Evolutionary conservation across 1,284 basidiomycete species (phyloP), one percentile per base, ranked within the genome.

Genomic region (Moesziomyces parantarcticus): DNA sequence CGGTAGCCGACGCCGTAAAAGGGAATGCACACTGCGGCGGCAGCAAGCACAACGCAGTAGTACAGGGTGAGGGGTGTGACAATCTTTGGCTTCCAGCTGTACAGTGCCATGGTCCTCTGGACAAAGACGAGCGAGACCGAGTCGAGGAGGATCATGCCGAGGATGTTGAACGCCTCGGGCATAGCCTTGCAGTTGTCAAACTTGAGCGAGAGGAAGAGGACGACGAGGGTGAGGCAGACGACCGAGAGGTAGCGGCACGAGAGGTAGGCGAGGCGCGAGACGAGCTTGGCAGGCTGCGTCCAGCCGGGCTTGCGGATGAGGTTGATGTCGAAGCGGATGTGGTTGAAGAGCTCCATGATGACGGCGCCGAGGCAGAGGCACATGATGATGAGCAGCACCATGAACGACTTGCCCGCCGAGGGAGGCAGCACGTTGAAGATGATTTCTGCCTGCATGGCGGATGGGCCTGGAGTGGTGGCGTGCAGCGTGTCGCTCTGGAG

Each of bases 21-120:
- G 13, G 68, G 72, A 22, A 63, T 41, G 36, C 53, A 63, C 14
- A 71, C 45, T 5, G 42, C 41, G 0, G 59, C 48, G 18, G 51
- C 29, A 9, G 44, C 63, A 1, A 75, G n/a, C 2, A 63, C 58
- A 14, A 71, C 23, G 26, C 20, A 34, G 29, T 67, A 75, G 18
- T 43, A 23, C 1, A 60, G 1, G 4, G 59, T 36, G 11, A 75
- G 45, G 14, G 72, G 72, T 3, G 51, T 23, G 9, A 57, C 61
- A 20, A 75, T 53, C 6, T 48, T 62, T 7, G 39, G 34, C 26
- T 66, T 58, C 63, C 67, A 75, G 4, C 34, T 16, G 34, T 67
- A 75, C 11, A 75, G 53, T 3, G 62, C 65, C 68, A 75, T 60
- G 10, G 67, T 71, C 16, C 72, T 13, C 43, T 69, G 66, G 5